Base-by-base conservation (phyloP, 345 rosid genomes). In the Rhizophora apiculata region DNA sequence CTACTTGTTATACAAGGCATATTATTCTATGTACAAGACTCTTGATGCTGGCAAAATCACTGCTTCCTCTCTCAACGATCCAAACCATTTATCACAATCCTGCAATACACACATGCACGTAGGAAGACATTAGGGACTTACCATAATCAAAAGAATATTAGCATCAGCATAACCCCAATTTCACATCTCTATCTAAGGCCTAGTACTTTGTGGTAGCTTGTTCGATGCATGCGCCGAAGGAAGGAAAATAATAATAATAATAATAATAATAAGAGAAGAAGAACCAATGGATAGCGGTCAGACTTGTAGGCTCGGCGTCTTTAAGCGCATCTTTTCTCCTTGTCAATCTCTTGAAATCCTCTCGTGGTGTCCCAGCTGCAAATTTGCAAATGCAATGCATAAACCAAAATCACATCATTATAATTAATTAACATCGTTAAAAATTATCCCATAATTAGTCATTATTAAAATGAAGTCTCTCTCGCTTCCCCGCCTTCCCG, bases 31-130 rank as follows among this genome's bases (percentile, higher is more conserved):
- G 24, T 52, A 69, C 53, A 70, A 34, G 18, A 37, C 20, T 24
- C 22, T 37, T 21, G 31, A 52, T 49, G 67, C 57, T 22, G 27
- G 57, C 69, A 63, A 74, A 68, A 67, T 32, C 56, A 29, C 43
- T 39, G 52, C 53, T 72, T 64, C 65, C 70, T 73, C 74, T 78
- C 75, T 88, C 84, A 89, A 74, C 87, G 87, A 70, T 92, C 97
- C 90, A 85, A 84, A 53, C 86, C 88, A 68, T 82, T 86, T 16
- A 82, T 80, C 77, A 89, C 74, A 36, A 92, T 81, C 92, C 96
- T 92, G 85, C 79, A 80, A 48, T 2, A 20, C 51, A 29, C 49
- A 37, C 49, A 51, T 8, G 37, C 31, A 49, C 1, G 39, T 8
- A n/a, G 16, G 37, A n/a, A 63, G 18, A 58, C 19, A 6, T 52